Percentiles rank a stretch among this genome's conserved stretches.
Conservation (phyloP, 108 stramenopile species). For the Epipyxis sp. region DNA sequence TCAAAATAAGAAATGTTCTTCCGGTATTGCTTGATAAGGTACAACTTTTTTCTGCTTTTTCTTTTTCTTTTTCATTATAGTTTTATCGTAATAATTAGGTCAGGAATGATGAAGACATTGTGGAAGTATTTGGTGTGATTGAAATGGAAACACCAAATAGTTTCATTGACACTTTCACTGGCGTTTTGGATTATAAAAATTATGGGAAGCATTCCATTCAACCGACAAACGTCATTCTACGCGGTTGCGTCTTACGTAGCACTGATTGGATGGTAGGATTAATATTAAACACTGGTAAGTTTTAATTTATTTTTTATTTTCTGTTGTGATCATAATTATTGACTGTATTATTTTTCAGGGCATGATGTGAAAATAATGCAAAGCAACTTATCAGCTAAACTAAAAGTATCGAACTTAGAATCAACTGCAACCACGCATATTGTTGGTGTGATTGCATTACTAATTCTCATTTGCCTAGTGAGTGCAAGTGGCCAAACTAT, state of each 20-base stretch:
- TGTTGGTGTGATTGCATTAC: background rate
- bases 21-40: constrained; percentile 10
- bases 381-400: background rate
- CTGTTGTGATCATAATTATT: too few relatives aligned
- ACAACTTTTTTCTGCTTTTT: too few relatives aligned
- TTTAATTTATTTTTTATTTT: too few relatives aligned
- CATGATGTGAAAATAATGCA: constrained; percentile 25
- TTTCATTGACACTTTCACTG: constrained; percentile 45
- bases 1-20: constrained; percentile 46
- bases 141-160: constrained; percentile 50
- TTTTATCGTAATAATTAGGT: too few relatives aligned
- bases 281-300: constrained; percentile 58
- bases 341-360: too few relatives aligned
- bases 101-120: constrained; percentile 6
- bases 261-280: constrained; percentile 51
- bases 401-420: constrained; percentile 1
- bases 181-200: background rate
- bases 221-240: constrained; percentile 49
- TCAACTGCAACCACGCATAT: background rate
- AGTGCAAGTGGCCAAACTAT: constrained; percentile 10
- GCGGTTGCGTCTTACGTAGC: constrained; percentile 53
- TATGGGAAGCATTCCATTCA: background rate
- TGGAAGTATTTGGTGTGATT: constrained; percentile 1
- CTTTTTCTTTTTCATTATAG: too few relatives aligned
- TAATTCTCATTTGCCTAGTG: background rate